A percentile compares a stretch with the other conserved stretches of the same genome.
Conservation (phyloP, 2,329 filamentous ascomycete genomes). For the Ophiostoma angusticollis region DNA sequence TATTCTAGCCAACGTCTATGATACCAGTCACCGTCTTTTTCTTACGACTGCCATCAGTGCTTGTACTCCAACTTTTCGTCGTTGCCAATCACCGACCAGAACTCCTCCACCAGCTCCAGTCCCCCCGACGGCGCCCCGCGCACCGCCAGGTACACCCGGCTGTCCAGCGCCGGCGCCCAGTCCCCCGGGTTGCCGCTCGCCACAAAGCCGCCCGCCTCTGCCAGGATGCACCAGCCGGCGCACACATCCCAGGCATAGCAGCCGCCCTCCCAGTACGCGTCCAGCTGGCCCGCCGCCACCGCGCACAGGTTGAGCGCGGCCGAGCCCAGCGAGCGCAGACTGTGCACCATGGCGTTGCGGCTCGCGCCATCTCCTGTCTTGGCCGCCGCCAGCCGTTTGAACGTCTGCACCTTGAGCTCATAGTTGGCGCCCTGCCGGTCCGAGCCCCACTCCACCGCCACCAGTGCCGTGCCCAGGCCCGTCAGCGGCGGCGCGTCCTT, state of each 20-base stretch:
- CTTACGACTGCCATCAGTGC: slow-evolving; percentile 15
- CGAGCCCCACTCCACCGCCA: slow-evolving; percentile 63
- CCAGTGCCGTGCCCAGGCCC: slow-evolving; percentile 48
- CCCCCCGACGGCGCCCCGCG: slow-evolving; percentile 47
- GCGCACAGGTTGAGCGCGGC: slow-evolving; percentile 65
- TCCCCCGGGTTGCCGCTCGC: slow-evolving; percentile 60
- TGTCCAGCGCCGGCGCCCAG: slow-evolving; percentile 51
- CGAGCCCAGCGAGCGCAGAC: slow-evolving; percentile 54
- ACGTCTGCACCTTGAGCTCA: slow-evolving; percentile 54
- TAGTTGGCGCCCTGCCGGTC: slow-evolving; percentile 58
- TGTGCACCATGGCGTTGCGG: slow-evolving; percentile 67
- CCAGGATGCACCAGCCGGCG: slow-evolving; percentile 65
- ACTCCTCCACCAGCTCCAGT: slow-evolving; percentile 48
- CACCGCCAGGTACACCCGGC: slow-evolving; percentile 49
- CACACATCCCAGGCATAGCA: slow-evolving; percentile 82
- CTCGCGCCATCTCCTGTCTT: slow-evolving; percentile 28
- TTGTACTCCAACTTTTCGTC: slow-evolving; percentile 30
- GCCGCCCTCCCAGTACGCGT: slow-evolving; percentile 72
- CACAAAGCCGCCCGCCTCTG: slow-evolving; percentile 62
- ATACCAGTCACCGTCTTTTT: no score
- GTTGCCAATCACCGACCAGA: slow-evolving; percentile 49
- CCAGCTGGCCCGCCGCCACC: slow-evolving; percentile 57
- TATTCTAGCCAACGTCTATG: not conserved
- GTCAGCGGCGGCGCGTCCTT: slow-evolving; percentile 40
- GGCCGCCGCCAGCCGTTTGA: slow-evolving; percentile 42